Percentiles rank a stretch among this genome's conserved stretches.
phyloP scores from a whole-genome alignment of 2,329 filamentous ascomycete genomes.

The Hypomyces perniciosus region DNA sequence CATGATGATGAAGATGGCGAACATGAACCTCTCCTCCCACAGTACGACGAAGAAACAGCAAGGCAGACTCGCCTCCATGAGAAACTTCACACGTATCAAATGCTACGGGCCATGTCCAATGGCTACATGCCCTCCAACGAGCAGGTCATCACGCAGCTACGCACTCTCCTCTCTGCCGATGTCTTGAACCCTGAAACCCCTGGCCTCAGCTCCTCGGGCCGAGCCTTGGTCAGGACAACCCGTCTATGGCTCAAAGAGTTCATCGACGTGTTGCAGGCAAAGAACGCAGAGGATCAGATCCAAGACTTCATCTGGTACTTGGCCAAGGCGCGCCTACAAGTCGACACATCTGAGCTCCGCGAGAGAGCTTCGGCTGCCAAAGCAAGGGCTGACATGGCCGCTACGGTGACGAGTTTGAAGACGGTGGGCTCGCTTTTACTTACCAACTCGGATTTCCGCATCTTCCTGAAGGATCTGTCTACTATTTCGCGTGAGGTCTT shows the following conservation, averaged over 20 bases:
- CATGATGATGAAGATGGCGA: constrained; percentile 53
- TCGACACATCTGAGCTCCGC: constrained; percentile 26
- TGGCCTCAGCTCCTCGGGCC: constrained; percentile 72
- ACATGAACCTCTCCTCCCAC: constrained; percentile 72
- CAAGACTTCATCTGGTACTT: constrained; percentile 90
- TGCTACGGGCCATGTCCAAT: constrained; percentile 71
- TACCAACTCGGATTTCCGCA: constrained; percentile 83
- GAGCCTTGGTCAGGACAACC: constrained; percentile 62
- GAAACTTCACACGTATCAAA: constrained; percentile 91
- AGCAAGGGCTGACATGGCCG: constrained; percentile 28
- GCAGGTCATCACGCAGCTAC: constrained; percentile 72
- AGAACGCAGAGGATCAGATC: constrained; percentile 78
- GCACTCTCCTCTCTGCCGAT: constrained; percentile 71
- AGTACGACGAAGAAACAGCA: constrained; percentile 79
- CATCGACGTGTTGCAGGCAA: constrained; percentile 74
- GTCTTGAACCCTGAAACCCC: constrained; percentile 64
- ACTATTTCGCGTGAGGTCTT: constrained; percentile 79
- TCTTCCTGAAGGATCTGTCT: constrained; percentile 75
- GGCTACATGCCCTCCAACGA: constrained; percentile 92
- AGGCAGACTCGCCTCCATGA: constrained; percentile 74
- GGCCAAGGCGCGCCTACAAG: constrained; percentile 58
- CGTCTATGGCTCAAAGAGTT: constrained; percentile 72
- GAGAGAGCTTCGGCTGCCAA: constrained; percentile 24
- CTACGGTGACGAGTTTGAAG: constrained; percentile 68
- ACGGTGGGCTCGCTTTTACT: constrained; percentile 81